These are phyloP conservation scores for Monosporascus sp. DNA, from an alignment of 2,329 filamentous ascomycete genomes.

Conservation along the genomic window DNA sequence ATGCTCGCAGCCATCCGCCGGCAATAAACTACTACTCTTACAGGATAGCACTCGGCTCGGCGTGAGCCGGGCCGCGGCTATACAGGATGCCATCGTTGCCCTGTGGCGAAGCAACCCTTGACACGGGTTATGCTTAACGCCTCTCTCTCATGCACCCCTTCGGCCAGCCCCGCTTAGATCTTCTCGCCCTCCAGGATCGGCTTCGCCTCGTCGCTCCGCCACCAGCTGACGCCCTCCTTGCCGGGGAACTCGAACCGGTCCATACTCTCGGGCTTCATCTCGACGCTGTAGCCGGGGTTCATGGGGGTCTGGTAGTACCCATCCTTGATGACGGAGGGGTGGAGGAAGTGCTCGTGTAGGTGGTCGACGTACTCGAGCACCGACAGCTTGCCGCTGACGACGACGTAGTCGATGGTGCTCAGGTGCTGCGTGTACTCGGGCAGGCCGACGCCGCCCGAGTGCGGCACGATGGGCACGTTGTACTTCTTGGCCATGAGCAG, in stretches of 20 bases:
- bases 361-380: constrained; percentile 91
- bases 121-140: constrained; percentile 5
- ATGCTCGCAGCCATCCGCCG: not conserved
- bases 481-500: constrained; percentile 78
- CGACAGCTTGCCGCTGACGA: constrained; percentile 73
- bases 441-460: constrained; percentile 83
- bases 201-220: constrained; percentile 75
- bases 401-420: constrained; percentile 88
- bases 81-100: constrained; percentile 30
- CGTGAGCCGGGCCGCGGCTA: constrained; percentile 2
- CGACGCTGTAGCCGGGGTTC: constrained; percentile 82
- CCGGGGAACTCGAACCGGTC: constrained; percentile 73
- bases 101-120: constrained; percentile 19
- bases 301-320: constrained; percentile 84
- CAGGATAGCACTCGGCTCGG: constrained; percentile 2
- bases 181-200: constrained; percentile 62
- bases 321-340: constrained; percentile 73
- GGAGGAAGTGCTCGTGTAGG: constrained; percentile 85
- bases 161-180: constrained; percentile 31
- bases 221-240: constrained; percentile 75
- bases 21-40: constrained; percentile 8
- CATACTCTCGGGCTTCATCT: constrained; percentile 91
- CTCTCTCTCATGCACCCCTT: not conserved
- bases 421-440: constrained; percentile 93
- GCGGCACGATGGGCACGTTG: constrained; percentile 77